Base-by-base conservation (phyloP, 306 rosid species). In the Vigna trinervia region DNA sequence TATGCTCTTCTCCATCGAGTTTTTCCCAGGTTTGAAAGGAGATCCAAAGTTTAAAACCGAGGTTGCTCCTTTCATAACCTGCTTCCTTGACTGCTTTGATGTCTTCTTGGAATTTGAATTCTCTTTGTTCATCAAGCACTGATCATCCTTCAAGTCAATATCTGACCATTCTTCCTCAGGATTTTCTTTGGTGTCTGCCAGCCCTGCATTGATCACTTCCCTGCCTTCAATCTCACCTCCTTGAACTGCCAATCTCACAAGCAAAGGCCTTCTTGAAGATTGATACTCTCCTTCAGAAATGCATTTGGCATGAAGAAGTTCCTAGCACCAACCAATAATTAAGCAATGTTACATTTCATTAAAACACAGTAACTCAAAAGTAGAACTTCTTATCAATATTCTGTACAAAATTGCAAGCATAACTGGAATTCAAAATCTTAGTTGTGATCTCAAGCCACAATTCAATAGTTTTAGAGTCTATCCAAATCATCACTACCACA, bases 101-200 rank as follows among this genome's bases (percentile, higher is more conserved):
- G 75, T 89, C 69, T 69, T 86, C 72, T 86, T 89, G 2, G 90
- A 87, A 78, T 84, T 90, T 0, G 88, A 81, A 36, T 78, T 85
- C 74, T 86, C 89, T 80, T 91, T 88, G 77, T 70, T 85, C 48
- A 65, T 45, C 54, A 84, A 51, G 57, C 74, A 71, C 12, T 83
- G 76, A 12, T 93, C 98, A 47, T 93, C 98, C 85, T 89, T 88
- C 74, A 93, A 85, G 81, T 93, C 98, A 69, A 93, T 93, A 4
- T 84, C 89, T 0, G 96, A 93, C 97, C 98, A 93, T 51, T 89
- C 88, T 73, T 93, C 98, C 5, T 88, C 94, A 20, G 82, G 12
- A 73, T 71, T 81, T 70, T 85, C 88, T 64, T 75, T 84, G 1
- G 54, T 30, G n/a, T 79, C 86, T 34, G 83, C 82, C 0, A 75